Evolutionary conservation across 2,329 filamentous ascomycete species (phyloP), one percentile per base, ranked within the genome.

Genomic region (Aureobasidium namibiae): DNA sequence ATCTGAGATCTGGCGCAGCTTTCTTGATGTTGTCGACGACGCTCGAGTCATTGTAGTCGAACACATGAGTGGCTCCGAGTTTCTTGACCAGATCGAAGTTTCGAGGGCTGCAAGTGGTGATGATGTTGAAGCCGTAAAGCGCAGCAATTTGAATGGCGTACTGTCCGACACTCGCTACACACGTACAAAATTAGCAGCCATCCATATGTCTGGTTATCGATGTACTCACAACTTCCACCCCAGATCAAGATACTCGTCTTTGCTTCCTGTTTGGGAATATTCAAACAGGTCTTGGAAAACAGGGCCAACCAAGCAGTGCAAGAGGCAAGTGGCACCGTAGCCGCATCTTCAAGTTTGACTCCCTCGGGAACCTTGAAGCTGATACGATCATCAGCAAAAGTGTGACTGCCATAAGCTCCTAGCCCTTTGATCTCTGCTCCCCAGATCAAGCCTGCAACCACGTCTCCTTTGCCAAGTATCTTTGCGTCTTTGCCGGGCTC

Each of bases 401-500:
- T 36, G 31, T 45, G 52, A 13, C n/a, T 39, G 21, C 29, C 31
- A 18, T 56, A 56, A 2, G 52, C 52, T 13, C 52, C 52, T 1
- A 56, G 18, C 1, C 49, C 50, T 23, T 46, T 31, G 49, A 59
- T 60, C 42, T 61, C 61, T 50, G n/a, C 52, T 24, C 39, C 52
- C 42, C 56, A 56, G 14, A 56, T 69, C 48, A 80, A 76, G 0
- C 80, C 80, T 21, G 73, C 75, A 34, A 85, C 72, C 2, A 77
- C 72, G 63, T 84, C 81, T 16, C 82, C 82, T 36, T 70, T 67
- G 57, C 76, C 75, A 61, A 78, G 78, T 1, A 65, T 26, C 54
- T 75, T 75, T 14, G 71, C 77, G 4, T 83, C 80, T 4, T 72
- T 69, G 21, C 82, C 82, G n/a, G 82, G 70, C 21, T 75, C 74